phyloP scores from a whole-genome alignment of 495 filamentous ascomycete species.

The Podospora fimiseda region DNA sequence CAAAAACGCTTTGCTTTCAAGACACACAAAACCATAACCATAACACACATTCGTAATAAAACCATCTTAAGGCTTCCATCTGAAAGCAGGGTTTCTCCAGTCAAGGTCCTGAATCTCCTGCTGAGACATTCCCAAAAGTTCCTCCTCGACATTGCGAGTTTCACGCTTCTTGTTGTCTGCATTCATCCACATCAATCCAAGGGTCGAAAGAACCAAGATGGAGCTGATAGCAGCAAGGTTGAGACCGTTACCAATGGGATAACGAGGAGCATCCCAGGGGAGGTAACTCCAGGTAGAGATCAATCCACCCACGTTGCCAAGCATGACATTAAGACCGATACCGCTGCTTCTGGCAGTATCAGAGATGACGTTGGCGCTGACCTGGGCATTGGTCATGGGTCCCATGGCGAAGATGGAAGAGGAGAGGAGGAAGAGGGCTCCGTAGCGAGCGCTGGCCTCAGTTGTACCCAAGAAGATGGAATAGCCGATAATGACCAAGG shows the following conservation, averaged over 20 bases:
- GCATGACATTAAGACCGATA: conserved; percentile 58
- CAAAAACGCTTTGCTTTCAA: no score
- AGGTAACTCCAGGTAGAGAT: conserved; percentile 68
- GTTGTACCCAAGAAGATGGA: conserved; percentile 61
- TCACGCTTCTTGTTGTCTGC: conserved; percentile 54
- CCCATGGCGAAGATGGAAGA: conserved; percentile 62
- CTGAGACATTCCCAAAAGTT: conserved; percentile 49
- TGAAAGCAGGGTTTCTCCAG: conserved; percentile 68
- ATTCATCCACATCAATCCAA: conserved; percentile 54
- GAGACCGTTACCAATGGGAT: conserved; percentile 66
- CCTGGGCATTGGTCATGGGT: conserved; percentile 58
- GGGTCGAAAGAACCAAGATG: conserved; percentile 43
- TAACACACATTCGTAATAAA: no score
- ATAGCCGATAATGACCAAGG: conserved; percentile 61
- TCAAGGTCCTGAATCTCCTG: conserved; percentile 60
- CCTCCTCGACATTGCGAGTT: conserved; percentile 44
- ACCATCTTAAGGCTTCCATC: conserved; percentile 46
- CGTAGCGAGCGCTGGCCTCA: conserved; percentile 53
- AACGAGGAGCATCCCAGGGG: conserved; percentile 57
- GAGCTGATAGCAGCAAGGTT: conserved; percentile 57
- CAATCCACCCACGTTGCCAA: conserved; percentile 65
- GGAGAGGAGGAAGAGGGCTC: conserved; percentile 64
- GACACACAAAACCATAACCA: no score
- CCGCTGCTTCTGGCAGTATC: conserved; percentile 62
- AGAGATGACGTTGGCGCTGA: conserved; percentile 62